Evolutionary conservation across 179 eudicot genomes (phyloP), one percentile per base, ranked within the genome.

Genomic region (Silene vulgaris): DNA sequence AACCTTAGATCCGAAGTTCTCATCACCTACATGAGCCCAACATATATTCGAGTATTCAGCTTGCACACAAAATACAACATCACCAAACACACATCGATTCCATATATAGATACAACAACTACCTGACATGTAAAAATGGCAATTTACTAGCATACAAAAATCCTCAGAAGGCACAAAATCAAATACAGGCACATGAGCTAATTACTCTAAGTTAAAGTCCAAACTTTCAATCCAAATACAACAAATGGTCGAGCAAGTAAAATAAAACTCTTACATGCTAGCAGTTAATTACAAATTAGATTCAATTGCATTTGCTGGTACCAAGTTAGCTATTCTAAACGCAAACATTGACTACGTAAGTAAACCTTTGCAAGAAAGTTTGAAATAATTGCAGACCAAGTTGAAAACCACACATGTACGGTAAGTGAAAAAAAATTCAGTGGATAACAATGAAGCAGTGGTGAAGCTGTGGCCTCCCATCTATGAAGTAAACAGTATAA

Each of bases 201-300:
- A 9, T 43, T 19, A 62, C 16, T 0, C 17, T n/a, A 12, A 43
- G 48, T 26, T 8, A 8, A 61, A 23, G 12, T 40, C 26, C 21
- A 35, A 62, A 64, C 37, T 40, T 37, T 74, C n/a, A 17, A 73
- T 7, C 50, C 71, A 75, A 37, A 37, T 37, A 37, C 43, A 37
- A 5, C 43, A 32, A 5, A 37, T 37, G 43, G 43, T 37, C 43
- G 8, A 37, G 8, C 43, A 37, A 37, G 43, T 37, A 37, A 37
- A 37, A 37, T 37, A 37, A 37, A 37, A 37, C 8, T 37, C 43
- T 37, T 37, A 37, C 43, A 37, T 37, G 43, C 43, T 37, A 37
- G 43, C 8, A 37, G 43, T 37, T 37, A 37, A 37, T 37, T 37
- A 37, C 43, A 6, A 37, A 56, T 73, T 61, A 2, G 65, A 14